Conservation (phyloP, 192 early-diverging fungal genomes). For the Thoreauomyces humboldtii region DNA sequence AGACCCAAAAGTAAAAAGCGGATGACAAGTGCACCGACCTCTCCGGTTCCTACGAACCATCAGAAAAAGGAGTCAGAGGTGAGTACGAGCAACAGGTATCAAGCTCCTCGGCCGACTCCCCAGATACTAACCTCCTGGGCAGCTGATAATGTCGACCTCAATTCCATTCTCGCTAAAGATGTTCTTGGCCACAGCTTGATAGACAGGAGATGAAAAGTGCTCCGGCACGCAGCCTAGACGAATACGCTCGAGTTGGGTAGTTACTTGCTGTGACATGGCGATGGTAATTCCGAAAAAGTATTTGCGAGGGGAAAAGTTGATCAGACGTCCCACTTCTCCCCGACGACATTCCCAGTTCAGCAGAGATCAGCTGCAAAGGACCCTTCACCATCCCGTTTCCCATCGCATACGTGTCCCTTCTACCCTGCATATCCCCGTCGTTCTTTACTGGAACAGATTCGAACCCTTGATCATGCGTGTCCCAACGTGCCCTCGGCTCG, state of each 20-base stretch:
- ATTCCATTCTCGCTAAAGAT: slow-evolving; percentile 14
- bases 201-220: slow-evolving; percentile 52
- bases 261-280: slow-evolving; percentile 8
- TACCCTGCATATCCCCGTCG: too few relatives aligned
- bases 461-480: too few relatives aligned
- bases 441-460: too few relatives aligned
- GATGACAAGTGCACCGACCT: neutral
- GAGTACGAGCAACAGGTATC: neutral
- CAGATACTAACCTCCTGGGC: slow-evolving; percentile 48
- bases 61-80: neutral
- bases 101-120: slow-evolving; percentile 25
- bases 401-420: too few relatives aligned
- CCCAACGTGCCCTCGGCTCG: too few relatives aligned
- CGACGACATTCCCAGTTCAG: too few relatives aligned
- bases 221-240: slow-evolving; percentile 55
- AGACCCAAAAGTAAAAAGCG: neutral
- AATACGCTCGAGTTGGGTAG: slow-evolving; percentile 3
- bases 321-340: too few relatives aligned
- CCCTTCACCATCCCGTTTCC: too few relatives aligned
- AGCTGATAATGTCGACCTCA: slow-evolving; percentile 35
- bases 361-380: too few relatives aligned
- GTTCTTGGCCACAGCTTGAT: slow-evolving; percentile 15
- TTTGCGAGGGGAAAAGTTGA: too few relatives aligned
- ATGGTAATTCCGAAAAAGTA: too few relatives aligned
- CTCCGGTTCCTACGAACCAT: slow-evolving; percentile 6